Conservation (phyloP, 164 flowering plant genomes). For the Macadamia integrifolia region DNA sequence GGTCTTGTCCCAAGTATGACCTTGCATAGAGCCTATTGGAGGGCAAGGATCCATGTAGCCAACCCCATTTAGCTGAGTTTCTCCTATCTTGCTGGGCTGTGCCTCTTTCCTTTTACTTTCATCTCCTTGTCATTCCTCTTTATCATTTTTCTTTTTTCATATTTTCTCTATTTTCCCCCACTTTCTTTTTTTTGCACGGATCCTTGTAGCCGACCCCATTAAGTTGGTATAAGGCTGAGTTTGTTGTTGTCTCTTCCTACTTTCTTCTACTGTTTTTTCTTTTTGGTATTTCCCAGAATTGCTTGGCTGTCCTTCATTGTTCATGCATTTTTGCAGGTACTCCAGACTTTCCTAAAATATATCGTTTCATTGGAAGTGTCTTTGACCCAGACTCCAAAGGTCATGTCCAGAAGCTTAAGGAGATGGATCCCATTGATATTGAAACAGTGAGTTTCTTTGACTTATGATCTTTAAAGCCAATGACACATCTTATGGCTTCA, state of each 20-base stretch:
- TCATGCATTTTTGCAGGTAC: slow-evolving; percentile 36
- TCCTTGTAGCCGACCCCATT: too few species aligned
- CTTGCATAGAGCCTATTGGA: too few species aligned
- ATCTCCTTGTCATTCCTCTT: too few species aligned
- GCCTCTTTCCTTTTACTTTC: too few species aligned
- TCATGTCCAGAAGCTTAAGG: slow-evolving; percentile 80
- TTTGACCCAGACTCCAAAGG: slow-evolving; percentile 78
- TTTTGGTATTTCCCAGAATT: neutral
- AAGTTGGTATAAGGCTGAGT: too few species aligned
- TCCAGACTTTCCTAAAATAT: slow-evolving; percentile 91
- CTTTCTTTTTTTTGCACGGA: too few species aligned
- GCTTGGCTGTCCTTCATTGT: slow-evolving; percentile 10
- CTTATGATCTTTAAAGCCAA: neutral
- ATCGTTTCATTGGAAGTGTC: slow-evolving; percentile 84
- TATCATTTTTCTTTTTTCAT: too few species aligned
- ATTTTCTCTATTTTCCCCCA: too few species aligned
- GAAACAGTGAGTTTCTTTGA: slow-evolving; percentile 64
- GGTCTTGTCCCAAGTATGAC: too few species aligned
- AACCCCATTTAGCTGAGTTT: too few species aligned
- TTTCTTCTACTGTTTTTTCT: neutral
- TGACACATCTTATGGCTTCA: neutral
- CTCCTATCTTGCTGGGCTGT: too few species aligned
- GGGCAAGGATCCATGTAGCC: too few species aligned
- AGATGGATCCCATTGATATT: slow-evolving; percentile 92
- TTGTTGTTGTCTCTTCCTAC: neutral